phyloP scores from a whole-genome alignment of 441 rosid species.

The Manihot esculenta region DNA sequence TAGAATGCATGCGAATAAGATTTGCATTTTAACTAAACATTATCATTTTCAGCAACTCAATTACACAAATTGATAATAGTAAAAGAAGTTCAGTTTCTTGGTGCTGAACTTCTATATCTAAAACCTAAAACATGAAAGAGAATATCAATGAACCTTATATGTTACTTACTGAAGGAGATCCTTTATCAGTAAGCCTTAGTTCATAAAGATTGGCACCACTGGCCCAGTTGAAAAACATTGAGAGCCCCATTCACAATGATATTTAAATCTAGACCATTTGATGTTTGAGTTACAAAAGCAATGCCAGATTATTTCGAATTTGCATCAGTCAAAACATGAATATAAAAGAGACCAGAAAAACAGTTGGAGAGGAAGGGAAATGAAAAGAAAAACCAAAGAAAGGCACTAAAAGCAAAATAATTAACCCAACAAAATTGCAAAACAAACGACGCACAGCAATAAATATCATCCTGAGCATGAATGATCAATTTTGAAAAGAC shows the following conservation, averaged over 20 bases:
- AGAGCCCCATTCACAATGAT: no score
- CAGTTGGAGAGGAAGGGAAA: not conserved
- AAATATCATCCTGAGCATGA: not conserved
- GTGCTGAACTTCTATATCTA: not conserved
- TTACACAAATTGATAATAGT: not conserved
- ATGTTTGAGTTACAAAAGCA: not conserved
- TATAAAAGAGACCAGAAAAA: not conserved
- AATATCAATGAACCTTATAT: not conserved
- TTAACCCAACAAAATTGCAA: not conserved
- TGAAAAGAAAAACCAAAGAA: not conserved
- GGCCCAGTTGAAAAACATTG: not conserved
- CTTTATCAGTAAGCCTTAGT: conserved; percentile 2
- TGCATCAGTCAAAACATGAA: not conserved
- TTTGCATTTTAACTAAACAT: not conserved
- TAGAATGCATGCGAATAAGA: not conserved
- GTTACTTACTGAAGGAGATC: not conserved
- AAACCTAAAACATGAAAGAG: not conserved
- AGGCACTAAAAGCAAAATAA: no score
- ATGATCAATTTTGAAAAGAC: not conserved
- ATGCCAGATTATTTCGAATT: not conserved
- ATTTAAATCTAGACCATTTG: not conserved
- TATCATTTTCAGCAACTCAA: not conserved
- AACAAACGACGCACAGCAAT: conserved; percentile 6
- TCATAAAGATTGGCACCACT: not conserved
- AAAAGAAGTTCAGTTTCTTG: not conserved